phyloP scores from a whole-genome alignment of 371 early-diverging fungal species.

The Mortierella sp. region DNA sequence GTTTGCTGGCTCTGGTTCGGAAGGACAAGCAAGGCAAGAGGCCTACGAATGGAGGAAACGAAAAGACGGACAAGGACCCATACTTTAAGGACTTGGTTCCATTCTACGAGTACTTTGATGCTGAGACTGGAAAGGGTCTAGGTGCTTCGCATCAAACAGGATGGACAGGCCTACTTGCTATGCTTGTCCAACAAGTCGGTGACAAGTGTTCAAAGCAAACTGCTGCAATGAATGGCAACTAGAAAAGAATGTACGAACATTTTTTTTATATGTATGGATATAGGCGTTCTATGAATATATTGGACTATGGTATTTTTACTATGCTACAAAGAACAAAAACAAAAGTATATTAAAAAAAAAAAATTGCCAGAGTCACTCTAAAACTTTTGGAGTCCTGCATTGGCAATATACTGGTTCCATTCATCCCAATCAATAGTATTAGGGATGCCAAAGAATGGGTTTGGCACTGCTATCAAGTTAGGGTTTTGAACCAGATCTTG shows the following conservation, averaged over 20 bases:
- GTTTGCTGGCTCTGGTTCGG: conserved; percentile 32
- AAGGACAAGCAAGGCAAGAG: conserved; percentile 47
- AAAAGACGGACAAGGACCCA: conserved; percentile 42
- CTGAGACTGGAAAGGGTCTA: conserved; percentile 60
- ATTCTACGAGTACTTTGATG: conserved; percentile 64
- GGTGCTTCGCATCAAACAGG: conserved; percentile 66
- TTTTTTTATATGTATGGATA: not conserved
- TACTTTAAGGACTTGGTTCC: conserved; percentile 58
- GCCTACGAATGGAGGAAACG: conserved; percentile 55
- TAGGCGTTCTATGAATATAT: not conserved
- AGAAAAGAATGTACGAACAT: not conserved
- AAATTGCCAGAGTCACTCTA: not conserved
- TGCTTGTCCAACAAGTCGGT: conserved; percentile 48
- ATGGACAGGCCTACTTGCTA: conserved; percentile 61
- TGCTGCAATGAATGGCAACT: not conserved
- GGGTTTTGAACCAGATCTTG: conserved; percentile 33
- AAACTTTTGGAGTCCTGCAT: conserved; percentile 49
- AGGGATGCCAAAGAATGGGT: conserved; percentile 56
- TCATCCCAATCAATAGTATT: conserved; percentile 57
- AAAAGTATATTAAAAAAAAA: not conserved
- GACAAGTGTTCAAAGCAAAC: conserved; percentile 28
- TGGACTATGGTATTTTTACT: not conserved
- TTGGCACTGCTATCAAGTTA: conserved; percentile 38
- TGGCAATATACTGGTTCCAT: conserved; percentile 54
- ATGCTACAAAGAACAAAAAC: not conserved